Base-by-base conservation (phyloP, 345 rosid genomes). In the Ailanthus altissimus region DNA sequence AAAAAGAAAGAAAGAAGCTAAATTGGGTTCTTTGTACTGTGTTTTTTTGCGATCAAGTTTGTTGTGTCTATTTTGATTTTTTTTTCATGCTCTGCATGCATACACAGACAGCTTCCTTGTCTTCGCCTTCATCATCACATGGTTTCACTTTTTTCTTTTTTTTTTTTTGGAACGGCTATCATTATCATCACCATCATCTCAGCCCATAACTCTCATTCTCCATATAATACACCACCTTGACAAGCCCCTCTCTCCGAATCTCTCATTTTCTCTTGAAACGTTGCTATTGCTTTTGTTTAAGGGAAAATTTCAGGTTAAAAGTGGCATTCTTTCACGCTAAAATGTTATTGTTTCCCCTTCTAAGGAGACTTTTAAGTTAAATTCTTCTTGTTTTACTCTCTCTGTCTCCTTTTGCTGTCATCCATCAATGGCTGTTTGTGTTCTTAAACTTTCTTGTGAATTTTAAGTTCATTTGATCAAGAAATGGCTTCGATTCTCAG, bases 401-500 rank as follows among this genome's bases (percentile, higher is more conserved):
- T 51, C 57, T 20, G 1, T 53, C 25, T 26, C 12, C 8, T 16
- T 15, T 18, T 5, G 28, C 25, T 53, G 16, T 40, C 10, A 14
- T 59, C 49, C 70, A 16, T 40, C 49, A 7, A 66, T 65, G 82
- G 64, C 49, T 43, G 67, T 53, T 78, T 26, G n/a, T 77, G 59
- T 56, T 56, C 56, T 43, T 80, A 58, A 28, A 43, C 58, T 43
- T 57, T 20, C 15, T 5, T 56, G 50, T 78, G 74, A 77, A 57
- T 57, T 62, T 14, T 23, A n/a, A 32, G 3, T 76, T 73, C 16
- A 49, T 61, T 32, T 21, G 8, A 13, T 16, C 43, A 9, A 66
- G 10, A 28, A 25, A 89, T 87, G 97, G 83, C 86, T 79, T 76
- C 86, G 21, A 38, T 85, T 60, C 92, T 86, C 51, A 81, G 93